Evolutionary conservation across 805 yeast species (phyloP), one percentile per base, ranked within the genome.

Genomic region (Saitoella complicata): DNA sequence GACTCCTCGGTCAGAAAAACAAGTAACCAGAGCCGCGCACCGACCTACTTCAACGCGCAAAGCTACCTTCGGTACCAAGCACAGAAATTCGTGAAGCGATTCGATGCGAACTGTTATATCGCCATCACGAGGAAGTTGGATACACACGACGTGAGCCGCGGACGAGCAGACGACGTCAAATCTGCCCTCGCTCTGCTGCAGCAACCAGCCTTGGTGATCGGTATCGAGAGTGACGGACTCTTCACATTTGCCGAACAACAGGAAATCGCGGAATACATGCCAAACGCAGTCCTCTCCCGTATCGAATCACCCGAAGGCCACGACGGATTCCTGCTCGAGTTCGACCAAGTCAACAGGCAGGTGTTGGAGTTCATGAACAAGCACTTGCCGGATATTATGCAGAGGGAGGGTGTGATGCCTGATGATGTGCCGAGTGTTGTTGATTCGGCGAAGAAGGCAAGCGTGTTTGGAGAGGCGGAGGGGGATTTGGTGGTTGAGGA

Each of bases 51-150:
- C 64, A 82, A 97, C 0, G 98, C 98, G 2, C 98, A 91, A 63
- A 81, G 88, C 47, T 91, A 91, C 60, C 67, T 91, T 51, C 72
- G 98, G 48, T 91, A 91, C 61, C 98, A 91, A 61, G 97, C 95
- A 9, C 75, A 78, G 45, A 91, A 91, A 60, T 91, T 91, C 59
- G 77, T 87, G 40, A 69, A 74, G 38, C 68, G 98, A 54, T 91
- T 88, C 55, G 98, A 91, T 61, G 95, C 98, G 30, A 91, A 91
- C 59, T 91, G 97, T 64, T 91, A 91, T 62, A 86, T 91, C 44
- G 76, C 96, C 30, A 84, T 91, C 46, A 82, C 96, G 0, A 71
- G 97, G 56, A 91, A 91, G 61, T 65, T 91, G 33, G 98, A 91
- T 55, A 86, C 98, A 0, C 97, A 91, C 59, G 98, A 91, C 59